Conservation (phyloP, 768 basidiomycete species). For the Kwoniella dejecticola region DNA sequence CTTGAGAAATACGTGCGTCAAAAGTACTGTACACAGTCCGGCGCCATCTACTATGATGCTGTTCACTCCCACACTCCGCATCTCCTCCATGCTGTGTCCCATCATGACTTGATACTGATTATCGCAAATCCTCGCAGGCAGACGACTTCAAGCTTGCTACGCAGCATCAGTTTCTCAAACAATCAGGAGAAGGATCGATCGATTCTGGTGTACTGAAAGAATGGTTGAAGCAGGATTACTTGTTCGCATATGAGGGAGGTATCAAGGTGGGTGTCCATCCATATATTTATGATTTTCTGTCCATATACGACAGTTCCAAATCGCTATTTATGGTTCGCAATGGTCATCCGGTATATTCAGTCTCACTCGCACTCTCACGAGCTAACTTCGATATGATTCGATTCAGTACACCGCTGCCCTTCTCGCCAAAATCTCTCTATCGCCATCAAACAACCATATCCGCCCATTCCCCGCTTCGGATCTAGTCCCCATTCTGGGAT, state of each 20-base stretch:
- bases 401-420: slow-evolving; percentile 65
- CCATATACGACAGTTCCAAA: too few species aligned
- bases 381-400: neutral
- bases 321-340: neutral
- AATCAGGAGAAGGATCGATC: slow-evolving; percentile 63
- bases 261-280: slow-evolving; percentile 59
- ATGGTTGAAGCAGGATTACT: slow-evolving; percentile 72
- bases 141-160: slow-evolving; percentile 61
- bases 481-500: slow-evolving; percentile 10
- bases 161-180: slow-evolving; percentile 63
- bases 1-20: slow-evolving; percentile 14
- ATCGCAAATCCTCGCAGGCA: neutral
- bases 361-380: neutral
- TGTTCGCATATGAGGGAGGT: slow-evolving; percentile 74
- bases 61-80: too few species aligned
- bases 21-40: too few species aligned
- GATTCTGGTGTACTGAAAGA: slow-evolving; percentile 60
- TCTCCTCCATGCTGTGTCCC: too few species aligned
- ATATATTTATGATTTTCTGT: too few species aligned
- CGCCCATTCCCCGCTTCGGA: neutral
- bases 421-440: slow-evolving; percentile 56
- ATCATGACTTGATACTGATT: neutral
- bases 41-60: too few species aligned
- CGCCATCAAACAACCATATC: neutral
- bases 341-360: neutral